Base-by-base conservation (phyloP, 345 rosid genomes). In the Eucalyptus tenuipes region DNA sequence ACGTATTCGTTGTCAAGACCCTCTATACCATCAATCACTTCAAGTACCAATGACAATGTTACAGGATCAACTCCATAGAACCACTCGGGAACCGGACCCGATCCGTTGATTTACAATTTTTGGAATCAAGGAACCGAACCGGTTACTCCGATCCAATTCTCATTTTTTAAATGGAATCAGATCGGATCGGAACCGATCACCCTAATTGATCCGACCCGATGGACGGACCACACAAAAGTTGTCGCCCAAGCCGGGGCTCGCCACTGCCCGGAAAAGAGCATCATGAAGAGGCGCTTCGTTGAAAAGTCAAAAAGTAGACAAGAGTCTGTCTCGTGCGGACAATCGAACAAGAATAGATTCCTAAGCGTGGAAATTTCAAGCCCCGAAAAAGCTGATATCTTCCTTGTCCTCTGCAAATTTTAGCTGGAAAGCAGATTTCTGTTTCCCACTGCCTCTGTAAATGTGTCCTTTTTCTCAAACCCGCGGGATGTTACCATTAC, bases 91-190 rank as follows among this genome's bases (percentile, higher is more conserved):
- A 52, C 2, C 2, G 4, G 4, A 52, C 24, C 1, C 10, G 4
- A 18, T 49, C 4, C 10, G 0, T 2, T 0, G n/a, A n/a, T n/a
- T n/a, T n/a, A n/a, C n/a, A n/a, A n/a, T n/a, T n/a, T n/a, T n/a
- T n/a, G n/a, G n/a, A n/a, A n/a, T n/a, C n/a, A n/a, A n/a, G 0
- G 25, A 52, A 52, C 2, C 10, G 0, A 4, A 52, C 2, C 10
- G 0, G 5, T 7, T 52, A 10, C 25, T 52, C 53, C 53, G 0
- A 49, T 6, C 1, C 7, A 49, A 6, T 2, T 16, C 1, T 52
- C 5, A 52, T 0, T 52, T 18, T 52, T 4, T 8, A 52, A 18
- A 52, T 7, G 57, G 10, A 52, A 52, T 52, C 1, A 7, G 10
- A 52, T 52, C 2, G 0, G 10, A 52, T 52, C 0, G 10, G 2